Evolutionary conservation across 164 flowering plant species (phyloP).

Genomic region (Taxillus chinensis): DNA sequence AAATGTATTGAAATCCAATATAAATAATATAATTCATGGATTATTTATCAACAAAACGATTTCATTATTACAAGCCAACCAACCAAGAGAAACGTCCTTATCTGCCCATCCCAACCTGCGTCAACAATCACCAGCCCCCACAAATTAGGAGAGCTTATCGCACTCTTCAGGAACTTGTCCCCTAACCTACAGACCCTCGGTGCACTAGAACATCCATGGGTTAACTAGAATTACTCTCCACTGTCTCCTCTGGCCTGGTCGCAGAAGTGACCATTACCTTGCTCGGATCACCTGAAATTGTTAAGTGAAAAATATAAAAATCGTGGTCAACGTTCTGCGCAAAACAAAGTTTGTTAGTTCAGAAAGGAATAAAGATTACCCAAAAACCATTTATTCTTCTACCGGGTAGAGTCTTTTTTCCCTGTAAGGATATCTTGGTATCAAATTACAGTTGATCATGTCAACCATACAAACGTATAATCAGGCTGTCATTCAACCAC

Average conservation of each 20-base stretch:
- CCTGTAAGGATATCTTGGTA: conserved; percentile 32
- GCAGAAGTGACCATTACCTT: conserved; percentile 62
- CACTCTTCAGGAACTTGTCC: conserved; percentile 49
- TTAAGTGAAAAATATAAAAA: conserved; percentile 32
- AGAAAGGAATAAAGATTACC: conserved; percentile 18
- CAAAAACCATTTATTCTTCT: conserved; percentile 74
- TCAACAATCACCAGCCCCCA: conserved; percentile 86
- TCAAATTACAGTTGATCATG: conserved; percentile 48
- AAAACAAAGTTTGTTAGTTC: not conserved
- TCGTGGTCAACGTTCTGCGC: not conserved
- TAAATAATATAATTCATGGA: too few relatives aligned
- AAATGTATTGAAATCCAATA: too few relatives aligned
- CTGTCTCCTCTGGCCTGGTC: conserved; percentile 87
- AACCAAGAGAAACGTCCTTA: too few relatives aligned
- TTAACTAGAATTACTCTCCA: conserved; percentile 21
- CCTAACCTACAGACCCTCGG: conserved; percentile 33
- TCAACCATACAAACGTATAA: conserved; percentile 14
- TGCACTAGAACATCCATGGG: conserved; percentile 2
- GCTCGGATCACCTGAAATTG: conserved; percentile 35
- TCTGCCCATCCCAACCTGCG: conserved; percentile 27
- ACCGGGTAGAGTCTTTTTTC: conserved; percentile 57
- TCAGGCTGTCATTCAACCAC: not conserved
- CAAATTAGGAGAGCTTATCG: conserved; percentile 38
- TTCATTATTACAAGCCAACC: too few relatives aligned
- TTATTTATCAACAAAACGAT: too few relatives aligned